Evolutionary conservation across 192 early-diverging fungal species (phyloP), one percentile per base, ranked within the genome.

Genomic region (Podila verticillata): DNA sequence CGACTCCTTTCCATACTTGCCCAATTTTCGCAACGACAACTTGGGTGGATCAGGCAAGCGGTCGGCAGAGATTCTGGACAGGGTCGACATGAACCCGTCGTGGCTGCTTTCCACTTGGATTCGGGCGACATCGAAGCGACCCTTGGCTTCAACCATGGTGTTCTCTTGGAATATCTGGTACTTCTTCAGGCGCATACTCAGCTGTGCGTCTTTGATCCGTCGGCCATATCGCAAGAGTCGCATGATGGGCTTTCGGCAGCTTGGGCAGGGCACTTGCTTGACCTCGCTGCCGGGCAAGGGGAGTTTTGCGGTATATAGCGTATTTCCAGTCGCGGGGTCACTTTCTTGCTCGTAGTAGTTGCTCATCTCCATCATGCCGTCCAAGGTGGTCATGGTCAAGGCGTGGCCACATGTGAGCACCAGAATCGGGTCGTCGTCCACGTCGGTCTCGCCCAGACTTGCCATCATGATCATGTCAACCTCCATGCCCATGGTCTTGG

Each of bases 321-420:
- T 68, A 9, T 8, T 56, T 4, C 57, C 61, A 5, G 74, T 73
- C 3, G 19, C 48, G 15, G 13, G 48, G 39, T 70, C 63, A 1
- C 35, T 31, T 19, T 26, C 19, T 5, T 30, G 44, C 7, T 44
- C 24, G 57, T 91, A 92, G 59, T 82, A 88, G 6, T 61, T 3
- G 7, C 58, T 20, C 70, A 89, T 73, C 20, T 70, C 78, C 74
- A 89, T 78, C 36, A 77, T 69, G 0, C 84, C 84, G 48, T 92
- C 91, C 32, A 92, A 29, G 9, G 73, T 86, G 5, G 75, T 63
- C 70, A 88, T 82, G 7, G 88, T 89, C 49, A 86, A 82, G 2
- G 78, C 72, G 57, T 91, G 91, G 13, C 83, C 83, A 66, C 91
- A 92, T 0, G 65, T 44, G 12, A 89, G 70, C 8, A 84, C 72